Evolutionary conservation across 2,329 filamentous ascomycete species (phyloP).

Genomic region (Nannizzia gypsea): DNA sequence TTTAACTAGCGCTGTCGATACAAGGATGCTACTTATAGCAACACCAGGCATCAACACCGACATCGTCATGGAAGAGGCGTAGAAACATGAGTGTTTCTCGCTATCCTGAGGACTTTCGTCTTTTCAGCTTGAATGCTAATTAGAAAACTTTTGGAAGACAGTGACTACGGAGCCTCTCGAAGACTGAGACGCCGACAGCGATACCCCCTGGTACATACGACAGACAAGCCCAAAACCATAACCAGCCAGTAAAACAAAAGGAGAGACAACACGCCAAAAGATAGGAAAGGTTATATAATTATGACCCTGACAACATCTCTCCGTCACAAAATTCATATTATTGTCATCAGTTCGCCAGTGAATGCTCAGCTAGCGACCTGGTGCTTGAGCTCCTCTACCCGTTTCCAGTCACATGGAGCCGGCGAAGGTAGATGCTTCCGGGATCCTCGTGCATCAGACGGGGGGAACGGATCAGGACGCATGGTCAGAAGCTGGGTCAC

Average conservation of each 20-base stretch:
- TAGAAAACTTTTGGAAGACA: background rate
- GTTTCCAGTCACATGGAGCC: background rate
- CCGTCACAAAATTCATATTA: background rate
- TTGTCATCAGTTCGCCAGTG: background rate
- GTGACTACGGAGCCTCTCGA: background rate
- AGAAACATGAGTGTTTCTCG: too few relatives aligned
- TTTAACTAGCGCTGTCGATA: background rate
- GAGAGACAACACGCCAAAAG: too few relatives aligned
- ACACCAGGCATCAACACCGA: background rate
- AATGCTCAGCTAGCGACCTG: background rate
- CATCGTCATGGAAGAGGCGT: background rate
- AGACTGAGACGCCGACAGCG: background rate
- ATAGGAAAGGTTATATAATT: too few relatives aligned
- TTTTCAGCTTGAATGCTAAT: background rate
- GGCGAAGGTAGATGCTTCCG: constrained; percentile 14
- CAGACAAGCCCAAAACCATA: background rate
- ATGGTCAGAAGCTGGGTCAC: constrained; percentile 16
- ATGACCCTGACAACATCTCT: background rate
- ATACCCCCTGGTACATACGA: background rate
- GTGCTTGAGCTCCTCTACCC: background rate
- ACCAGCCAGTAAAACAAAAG: background rate
- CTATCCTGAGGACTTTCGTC: background rate
- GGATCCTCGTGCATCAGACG: background rate
- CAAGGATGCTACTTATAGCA: too few relatives aligned
- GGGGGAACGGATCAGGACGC: constrained; percentile 6